phyloP scores from a whole-genome alignment of 257 asterid species.

The Eucommia ulmoides region DNA sequence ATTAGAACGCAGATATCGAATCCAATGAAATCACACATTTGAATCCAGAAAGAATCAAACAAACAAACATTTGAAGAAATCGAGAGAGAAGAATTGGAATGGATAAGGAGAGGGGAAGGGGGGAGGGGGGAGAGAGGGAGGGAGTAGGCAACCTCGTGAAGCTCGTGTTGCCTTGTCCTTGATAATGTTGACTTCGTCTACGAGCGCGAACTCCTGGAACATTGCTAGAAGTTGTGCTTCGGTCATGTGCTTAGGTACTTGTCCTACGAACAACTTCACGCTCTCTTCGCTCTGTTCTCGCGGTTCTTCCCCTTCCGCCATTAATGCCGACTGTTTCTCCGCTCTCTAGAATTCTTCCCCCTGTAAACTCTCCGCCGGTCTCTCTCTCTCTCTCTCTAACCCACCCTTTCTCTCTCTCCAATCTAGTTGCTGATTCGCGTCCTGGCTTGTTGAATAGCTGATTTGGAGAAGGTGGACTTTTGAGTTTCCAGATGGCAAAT shows the following conservation, averaged over 20 bases:
- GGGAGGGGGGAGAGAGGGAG: background rate
- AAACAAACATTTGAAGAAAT: background rate
- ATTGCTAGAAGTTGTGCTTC: conserved; percentile 60
- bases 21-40: conserved; percentile 26
- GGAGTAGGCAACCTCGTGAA: conserved; percentile 51
- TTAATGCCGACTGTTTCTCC: too few relatives aligned
- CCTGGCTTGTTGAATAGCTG: too few relatives aligned
- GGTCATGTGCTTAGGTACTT: conserved; percentile 86
- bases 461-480: too few relatives aligned
- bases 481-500: too few relatives aligned
- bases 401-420: conserved; percentile 15
- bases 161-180: conserved; percentile 80
- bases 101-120: background rate
- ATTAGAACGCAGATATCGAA: conserved; percentile 14
- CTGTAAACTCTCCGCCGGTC: conserved; percentile 14
- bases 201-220: conserved; percentile 59
- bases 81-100: background rate
- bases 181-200: conserved; percentile 85
- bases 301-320: conserved; percentile 55
- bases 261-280: conserved; percentile 96
- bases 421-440: too few relatives aligned
- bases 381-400: background rate
- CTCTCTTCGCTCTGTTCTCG: conserved; percentile 44
- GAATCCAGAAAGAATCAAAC: conserved; percentile 24
- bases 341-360: background rate